phyloP scores from a whole-genome alignment of 1,284 basidiomycete species.

The Cryptococcus sp. region DNA sequence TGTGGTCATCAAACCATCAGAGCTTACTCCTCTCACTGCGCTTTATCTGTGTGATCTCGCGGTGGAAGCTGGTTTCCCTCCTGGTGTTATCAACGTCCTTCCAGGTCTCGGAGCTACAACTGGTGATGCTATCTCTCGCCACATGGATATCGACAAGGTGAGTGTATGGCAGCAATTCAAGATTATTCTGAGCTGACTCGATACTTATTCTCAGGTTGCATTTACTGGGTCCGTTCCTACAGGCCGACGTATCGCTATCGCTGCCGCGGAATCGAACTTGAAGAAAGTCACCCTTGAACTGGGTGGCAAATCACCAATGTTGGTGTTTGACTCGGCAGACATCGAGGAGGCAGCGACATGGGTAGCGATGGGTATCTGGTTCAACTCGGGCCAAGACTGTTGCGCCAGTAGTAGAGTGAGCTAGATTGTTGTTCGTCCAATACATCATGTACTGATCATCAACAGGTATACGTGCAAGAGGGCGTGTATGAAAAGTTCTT shows the following conservation, averaged over 20 bases:
- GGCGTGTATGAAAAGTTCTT: conserved; percentile 81
- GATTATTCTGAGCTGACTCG: background rate
- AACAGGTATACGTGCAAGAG: conserved; percentile 71
- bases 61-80: conserved; percentile 68
- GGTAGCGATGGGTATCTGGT: conserved; percentile 47
- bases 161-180: background rate
- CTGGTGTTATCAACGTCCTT: conserved; percentile 88
- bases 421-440: too few relatives aligned
- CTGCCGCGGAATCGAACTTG: conserved; percentile 78
- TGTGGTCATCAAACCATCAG: conserved; percentile 67
- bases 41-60: conserved; percentile 59
- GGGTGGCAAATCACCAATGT: conserved; percentile 57
- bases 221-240: conserved; percentile 66
- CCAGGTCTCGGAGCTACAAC: conserved; percentile 78
- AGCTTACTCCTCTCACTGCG: conserved; percentile 86
- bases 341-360: conserved; percentile 71
- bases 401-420: conserved; percentile 69
- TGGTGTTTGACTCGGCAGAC: conserved; percentile 56
- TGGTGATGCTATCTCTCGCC: conserved; percentile 76
- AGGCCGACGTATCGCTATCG: conserved; percentile 80
- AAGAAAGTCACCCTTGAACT: conserved; percentile 66
- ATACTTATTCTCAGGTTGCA: conserved; percentile 43
- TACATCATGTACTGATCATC: too few relatives aligned
- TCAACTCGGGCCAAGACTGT: conserved; percentile 40
- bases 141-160: conserved; percentile 75